Evolutionary conservation across 225 moss, liverwort and hornwort genomes (phyloP), one percentile per base, ranked within the genome.

Genomic region (Physcomitrium patens): DNA sequence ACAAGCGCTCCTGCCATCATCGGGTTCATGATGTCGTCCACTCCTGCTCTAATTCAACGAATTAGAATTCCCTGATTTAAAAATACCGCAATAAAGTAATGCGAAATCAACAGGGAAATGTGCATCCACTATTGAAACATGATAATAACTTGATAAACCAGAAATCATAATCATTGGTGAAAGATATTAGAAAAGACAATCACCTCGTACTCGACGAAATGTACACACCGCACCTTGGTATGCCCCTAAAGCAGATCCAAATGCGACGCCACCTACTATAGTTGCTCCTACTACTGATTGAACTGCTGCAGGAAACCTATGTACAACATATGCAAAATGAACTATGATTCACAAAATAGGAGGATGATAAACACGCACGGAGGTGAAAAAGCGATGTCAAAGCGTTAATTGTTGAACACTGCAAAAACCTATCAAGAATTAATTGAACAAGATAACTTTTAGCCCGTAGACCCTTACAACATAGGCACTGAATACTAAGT

Each of bases 11-110:
- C 83, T 41, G 83, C 86, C 24, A 81, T 50, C 69, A 86, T 76
- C 50, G 86, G 69, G 22, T 86, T 86, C 69, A 70, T 81, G 58
- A 86, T 73, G 69, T 86, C 86, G 53, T 84, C 80, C 73, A 81
- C 81, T 47, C 81, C 83, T 84, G 83, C 42, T 71, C 67, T 76
- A 26, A 10, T 59, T 23, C 56, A 69, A 7, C 9, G 56, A 56
- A 76, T 83, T 58, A 76, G 76, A 63, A 76, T 45, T 5, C 60
- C 59, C 68, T 23, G 68, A 45, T 45, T 44, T 69, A 58, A 51
- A 8, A 73, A 61, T 24, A 56, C 14, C 68, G 1, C 27, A 27
- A 27, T 51, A 43, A 61, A 69, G 55, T 10, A 15, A 57, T 3
- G 23, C 3, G 20, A 43, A 46, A 18, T 65, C 48, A 26, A 24